These are phyloP conservation scores for Populus trichocarpa DNA, from an alignment of 441 rosid genomes.

Conservation along the genomic window DNA sequence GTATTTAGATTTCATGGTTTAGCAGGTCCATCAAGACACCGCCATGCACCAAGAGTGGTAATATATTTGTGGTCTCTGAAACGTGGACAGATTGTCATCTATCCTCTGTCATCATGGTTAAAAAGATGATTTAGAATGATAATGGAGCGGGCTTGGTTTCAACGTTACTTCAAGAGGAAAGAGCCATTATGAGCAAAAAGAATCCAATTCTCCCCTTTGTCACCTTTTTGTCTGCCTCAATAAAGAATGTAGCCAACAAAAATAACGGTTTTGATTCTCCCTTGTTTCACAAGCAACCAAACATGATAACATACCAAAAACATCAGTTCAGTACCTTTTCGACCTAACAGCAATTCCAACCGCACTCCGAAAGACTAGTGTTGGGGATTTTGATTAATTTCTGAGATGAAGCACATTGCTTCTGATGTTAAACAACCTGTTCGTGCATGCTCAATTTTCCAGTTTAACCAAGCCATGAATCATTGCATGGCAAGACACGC, in stretches of 20 bases:
- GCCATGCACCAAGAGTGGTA: background rate
- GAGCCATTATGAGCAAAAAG: conserved; percentile 3
- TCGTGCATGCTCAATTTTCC: background rate
- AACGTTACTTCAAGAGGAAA: conserved; percentile 44
- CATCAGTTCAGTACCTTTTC: background rate
- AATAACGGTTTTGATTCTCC: conserved; percentile 11
- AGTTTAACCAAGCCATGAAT: background rate
- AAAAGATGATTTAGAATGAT: conserved; percentile 5
- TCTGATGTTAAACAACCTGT: background rate
- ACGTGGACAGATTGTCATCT: background rate
- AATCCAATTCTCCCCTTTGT: background rate
- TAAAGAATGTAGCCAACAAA: conserved; percentile 15
- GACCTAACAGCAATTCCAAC: background rate
- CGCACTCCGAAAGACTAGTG: background rate
- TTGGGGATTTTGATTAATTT: background rate
- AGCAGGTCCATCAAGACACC: background rate
- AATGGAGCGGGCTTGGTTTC: conserved; percentile 42
- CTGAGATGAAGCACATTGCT: background rate
- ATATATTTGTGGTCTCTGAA: background rate
- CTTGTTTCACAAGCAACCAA: background rate
- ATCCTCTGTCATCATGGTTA: background rate
- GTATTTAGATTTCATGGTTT: background rate
- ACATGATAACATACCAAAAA: too few relatives aligned
- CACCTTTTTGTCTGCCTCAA: background rate
- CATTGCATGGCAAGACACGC: background rate